These are phyloP conservation scores for Pyrus bretschneideri DNA, from an alignment of 306 rosid species.

Conservation along the genomic window DNA sequence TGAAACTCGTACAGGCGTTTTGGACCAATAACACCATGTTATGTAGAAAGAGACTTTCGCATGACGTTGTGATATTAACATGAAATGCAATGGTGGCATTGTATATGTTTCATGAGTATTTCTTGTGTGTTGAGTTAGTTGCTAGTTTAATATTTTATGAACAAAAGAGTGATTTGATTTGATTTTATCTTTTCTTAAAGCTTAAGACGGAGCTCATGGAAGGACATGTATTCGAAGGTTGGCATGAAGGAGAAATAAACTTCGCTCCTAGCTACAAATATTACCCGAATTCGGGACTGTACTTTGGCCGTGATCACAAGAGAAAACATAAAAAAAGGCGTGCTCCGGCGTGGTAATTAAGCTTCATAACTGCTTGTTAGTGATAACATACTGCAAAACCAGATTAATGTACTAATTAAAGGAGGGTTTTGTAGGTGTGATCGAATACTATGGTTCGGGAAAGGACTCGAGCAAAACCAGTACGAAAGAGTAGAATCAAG, in stretches of 20 bases:
- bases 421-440: conserved; percentile 36
- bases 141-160: too few relatives aligned
- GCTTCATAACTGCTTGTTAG: background rate
- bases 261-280: conserved; percentile 12
- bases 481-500: conserved; percentile 35
- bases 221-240: conserved; percentile 13
- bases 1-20: background rate
- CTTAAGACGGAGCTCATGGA: conserved; percentile 8
- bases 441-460: conserved; percentile 50
- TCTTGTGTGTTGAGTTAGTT: background rate
- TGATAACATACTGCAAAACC: conserved; percentile 3
- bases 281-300: conserved; percentile 1
- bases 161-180: background rate
- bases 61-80: too few relatives aligned
- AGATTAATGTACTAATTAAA: background rate
- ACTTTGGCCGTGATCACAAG: background rate
- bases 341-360: conserved; percentile 13
- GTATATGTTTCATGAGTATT: background rate
- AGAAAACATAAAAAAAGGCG: conserved; percentile 1
- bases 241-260: conserved; percentile 8
- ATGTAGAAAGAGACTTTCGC: background rate
- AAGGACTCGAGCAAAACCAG: conserved; percentile 42
- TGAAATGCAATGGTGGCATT: too few relatives aligned
- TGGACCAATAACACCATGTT: background rate
- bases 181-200: background rate